Evolutionary conservation across 352 stramenopile genomes (phyloP), one percentile per base, ranked within the genome.

Genomic region (Elongisporangium prolatum): DNA sequence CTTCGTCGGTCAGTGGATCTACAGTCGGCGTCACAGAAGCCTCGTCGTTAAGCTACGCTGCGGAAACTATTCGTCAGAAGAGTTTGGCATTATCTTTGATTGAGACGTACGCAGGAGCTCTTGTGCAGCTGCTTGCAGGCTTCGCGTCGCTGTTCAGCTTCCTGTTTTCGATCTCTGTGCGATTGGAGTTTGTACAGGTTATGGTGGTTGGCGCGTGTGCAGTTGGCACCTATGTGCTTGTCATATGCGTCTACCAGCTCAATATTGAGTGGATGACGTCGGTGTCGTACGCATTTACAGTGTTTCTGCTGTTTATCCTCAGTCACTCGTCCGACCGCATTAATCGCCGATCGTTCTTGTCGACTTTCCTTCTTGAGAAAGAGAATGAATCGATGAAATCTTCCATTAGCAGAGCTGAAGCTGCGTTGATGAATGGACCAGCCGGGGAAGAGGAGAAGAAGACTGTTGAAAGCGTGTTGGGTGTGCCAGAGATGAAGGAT

Each of bases 101-200:
- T 1, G 52, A 83, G 7, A 54, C 87, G 20, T 91, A 84, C 65
- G 74, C 75, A 1, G 80, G 80, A 44, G 68, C 72, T 11, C 61
- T 95, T 14, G 71, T 80, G 38, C 75, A 92, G 61, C 69, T 89
- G 20, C 72, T 92, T 7, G 72, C 83, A 22, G 71, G 72, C 22
- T 91, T 92, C 64, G 63, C 72, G 16, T 89, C 77, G 34, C 65
- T 89, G n/a, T 89, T 91, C 58, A 89, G 77, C 59, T 91, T 93
- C 56, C 74, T 93, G 21, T 89, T 93, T 51, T 75, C 84, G 50
- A 84, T 93, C 47, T 90, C 84, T 4, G 91, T 92, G 55, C 84
- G 84, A n/a, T 66, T 96, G 22, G 86, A 96, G 64, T 96, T 96
- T 66, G 77, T 92, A 28, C 85, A 96, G 66, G 83, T 90, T 18